Evolutionary conservation across 176 grass and related monocot genomes (phyloP).

Genomic region (Chrysopogon serrulatus): DNA sequence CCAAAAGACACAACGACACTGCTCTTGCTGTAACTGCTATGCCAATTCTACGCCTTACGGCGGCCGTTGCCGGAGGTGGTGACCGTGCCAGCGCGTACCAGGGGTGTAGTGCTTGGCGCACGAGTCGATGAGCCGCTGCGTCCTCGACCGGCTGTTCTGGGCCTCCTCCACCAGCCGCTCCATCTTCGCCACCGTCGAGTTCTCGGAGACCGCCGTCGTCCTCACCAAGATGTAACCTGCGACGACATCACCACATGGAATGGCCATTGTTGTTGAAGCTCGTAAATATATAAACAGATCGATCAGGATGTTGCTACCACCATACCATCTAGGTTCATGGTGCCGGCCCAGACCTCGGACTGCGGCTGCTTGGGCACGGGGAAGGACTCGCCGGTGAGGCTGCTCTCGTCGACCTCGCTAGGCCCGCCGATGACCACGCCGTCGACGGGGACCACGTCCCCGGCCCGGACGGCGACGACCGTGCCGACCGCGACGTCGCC

Average conservation of each 20-base stretch:
- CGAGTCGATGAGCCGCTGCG: slow-evolving; percentile 66
- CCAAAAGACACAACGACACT: neutral
- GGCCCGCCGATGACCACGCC: slow-evolving; percentile 62
- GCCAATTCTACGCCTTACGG: neutral
- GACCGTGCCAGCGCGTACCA: slow-evolving; percentile 1
- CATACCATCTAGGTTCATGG: slow-evolving; percentile 65
- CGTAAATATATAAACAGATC: no score
- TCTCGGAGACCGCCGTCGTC: slow-evolving; percentile 46
- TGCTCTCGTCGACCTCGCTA: slow-evolving; percentile 63
- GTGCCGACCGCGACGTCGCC: slow-evolving; percentile 27
- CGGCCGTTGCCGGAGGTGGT: neutral
- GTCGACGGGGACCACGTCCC: slow-evolving; percentile 62
- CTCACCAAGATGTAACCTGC: slow-evolving; percentile 63
- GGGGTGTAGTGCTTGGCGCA: slow-evolving; percentile 79
- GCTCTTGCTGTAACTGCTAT: neutral
- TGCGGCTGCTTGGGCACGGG: slow-evolving; percentile 50
- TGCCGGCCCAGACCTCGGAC: slow-evolving; percentile 75
- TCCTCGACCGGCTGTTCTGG: slow-evolving; percentile 56
- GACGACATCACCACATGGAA: neutral
- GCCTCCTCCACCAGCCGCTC: slow-evolving; percentile 64
- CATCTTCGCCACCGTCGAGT: slow-evolving; percentile 85
- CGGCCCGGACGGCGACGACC: slow-evolving; percentile 49
- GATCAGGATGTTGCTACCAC: neutral
- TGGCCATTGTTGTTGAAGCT: neutral
- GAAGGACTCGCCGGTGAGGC: slow-evolving; percentile 84